A percentile compares a stretch with the other conserved stretches of the same genome.
Evolutionary conservation across 495 filamentous ascomycete genomes (phyloP).

Genomic region (Xylaria grammica): DNA sequence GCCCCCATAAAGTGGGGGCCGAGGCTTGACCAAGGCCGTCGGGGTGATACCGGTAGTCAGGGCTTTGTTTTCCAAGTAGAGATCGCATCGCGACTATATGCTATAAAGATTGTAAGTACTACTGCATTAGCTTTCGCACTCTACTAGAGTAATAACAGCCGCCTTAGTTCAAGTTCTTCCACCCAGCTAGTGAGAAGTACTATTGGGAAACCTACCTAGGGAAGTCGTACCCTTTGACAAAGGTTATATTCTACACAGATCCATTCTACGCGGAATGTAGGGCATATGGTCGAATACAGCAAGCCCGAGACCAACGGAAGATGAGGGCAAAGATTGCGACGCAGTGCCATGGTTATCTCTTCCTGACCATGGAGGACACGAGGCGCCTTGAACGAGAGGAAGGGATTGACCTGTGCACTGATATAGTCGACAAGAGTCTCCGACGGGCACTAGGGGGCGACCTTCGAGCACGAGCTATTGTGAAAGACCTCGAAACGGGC

Average conservation of each 20-base stretch:
- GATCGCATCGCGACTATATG: too few species aligned
- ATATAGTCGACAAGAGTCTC: not conserved
- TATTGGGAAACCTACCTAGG: too few species aligned
- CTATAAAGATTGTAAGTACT: too few species aligned
- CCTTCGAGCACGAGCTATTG: not conserved
- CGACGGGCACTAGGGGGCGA: not conserved
- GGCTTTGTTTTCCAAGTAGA: too few species aligned
- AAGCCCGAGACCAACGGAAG: not conserved
- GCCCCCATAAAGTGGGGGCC: not conserved
- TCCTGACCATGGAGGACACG: not conserved
- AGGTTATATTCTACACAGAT: too few species aligned
- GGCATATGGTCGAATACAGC: not conserved
- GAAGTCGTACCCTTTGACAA: too few species aligned
- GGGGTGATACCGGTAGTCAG: too few species aligned
- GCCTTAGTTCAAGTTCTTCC: too few species aligned
- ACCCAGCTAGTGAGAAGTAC: too few species aligned
- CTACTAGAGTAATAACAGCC: too few species aligned
- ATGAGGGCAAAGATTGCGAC: not conserved
- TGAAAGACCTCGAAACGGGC: not conserved
- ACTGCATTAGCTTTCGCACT: too few species aligned
- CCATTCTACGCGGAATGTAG: too few species aligned
- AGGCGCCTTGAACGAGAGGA: not conserved
- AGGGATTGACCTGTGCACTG: not conserved
- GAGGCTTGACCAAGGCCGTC: not conserved
- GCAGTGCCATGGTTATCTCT: not conserved